Percentiles rank a stretch among this genome's conserved stretches.
These are phyloP conservation scores for Leccinum olivaceopallidum DNA, from an alignment of 768 basidiomycete genomes.

Conservation along the genomic window DNA sequence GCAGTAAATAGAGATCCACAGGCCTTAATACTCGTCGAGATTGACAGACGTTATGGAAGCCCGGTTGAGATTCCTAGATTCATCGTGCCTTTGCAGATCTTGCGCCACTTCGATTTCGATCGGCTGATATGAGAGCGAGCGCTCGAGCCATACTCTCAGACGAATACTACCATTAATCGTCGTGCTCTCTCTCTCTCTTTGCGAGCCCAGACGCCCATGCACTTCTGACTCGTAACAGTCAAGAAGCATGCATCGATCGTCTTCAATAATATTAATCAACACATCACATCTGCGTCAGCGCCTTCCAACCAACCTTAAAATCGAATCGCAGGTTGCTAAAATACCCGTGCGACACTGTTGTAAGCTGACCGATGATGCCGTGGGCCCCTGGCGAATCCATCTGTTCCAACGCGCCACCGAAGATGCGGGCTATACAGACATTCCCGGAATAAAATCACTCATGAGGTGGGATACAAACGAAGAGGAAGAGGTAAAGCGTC, in stretches of 20 bases:
- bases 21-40: slow-evolving; percentile 19
- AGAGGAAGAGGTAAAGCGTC: slow-evolving; percentile 23
- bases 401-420: slow-evolving; percentile 16
- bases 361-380: slow-evolving; percentile 13
- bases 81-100: slow-evolving; percentile 25
- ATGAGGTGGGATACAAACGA: slow-evolving; percentile 20
- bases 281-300: slow-evolving; percentile 16
- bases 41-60: slow-evolving; percentile 25
- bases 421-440: slow-evolving; percentile 20
- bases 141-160: neutral
- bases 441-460: slow-evolving; percentile 17
- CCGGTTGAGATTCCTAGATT: slow-evolving; percentile 19
- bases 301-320: slow-evolving; percentile 21
- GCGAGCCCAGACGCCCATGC: neutral
- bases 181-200: slow-evolving; percentile 2
- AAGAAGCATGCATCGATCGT: slow-evolving; percentile 11
- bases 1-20: slow-evolving; percentile 21
- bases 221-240: slow-evolving; percentile 7
- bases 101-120: slow-evolving; percentile 20
- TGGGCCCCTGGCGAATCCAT: slow-evolving; percentile 18
- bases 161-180: slow-evolving; percentile 1
- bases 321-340: slow-evolving; percentile 15
- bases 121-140: slow-evolving; percentile 6
- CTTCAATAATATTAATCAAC: slow-evolving; percentile 19
- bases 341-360: slow-evolving; percentile 4